These are phyloP conservation scores for Leptographium radiaticola DNA, from an alignment of 2,329 filamentous ascomycete species.

Conservation along the genomic window DNA sequence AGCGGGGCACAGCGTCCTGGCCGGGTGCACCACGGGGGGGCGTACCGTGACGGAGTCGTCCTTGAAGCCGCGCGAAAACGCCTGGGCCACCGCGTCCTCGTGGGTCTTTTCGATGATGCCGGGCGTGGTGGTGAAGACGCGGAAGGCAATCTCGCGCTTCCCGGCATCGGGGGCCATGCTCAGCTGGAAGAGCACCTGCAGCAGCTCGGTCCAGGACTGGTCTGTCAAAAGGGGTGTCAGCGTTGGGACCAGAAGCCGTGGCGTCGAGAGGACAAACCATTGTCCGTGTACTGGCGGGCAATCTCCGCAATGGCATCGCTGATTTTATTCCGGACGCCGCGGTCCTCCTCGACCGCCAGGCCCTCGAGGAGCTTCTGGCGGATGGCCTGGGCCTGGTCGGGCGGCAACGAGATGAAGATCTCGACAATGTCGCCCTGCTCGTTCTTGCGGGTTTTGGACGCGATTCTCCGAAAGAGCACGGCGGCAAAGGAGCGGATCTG, in stretches of 20 bases:
- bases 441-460: slow-evolving; percentile 75
- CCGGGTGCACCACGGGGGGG: too few relatives aligned
- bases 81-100: slow-evolving; percentile 74
- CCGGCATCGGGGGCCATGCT: slow-evolving; percentile 75
- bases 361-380: slow-evolving; percentile 72
- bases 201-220: slow-evolving; percentile 78
- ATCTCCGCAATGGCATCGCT: slow-evolving; percentile 96
- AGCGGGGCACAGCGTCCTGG: neutral
- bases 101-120: slow-evolving; percentile 94
- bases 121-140: slow-evolving; percentile 89
- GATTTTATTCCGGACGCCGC: slow-evolving; percentile 80
- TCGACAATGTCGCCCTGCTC: slow-evolving; percentile 61
- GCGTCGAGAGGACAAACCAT: slow-evolving; percentile 45
- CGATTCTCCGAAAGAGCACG: slow-evolving; percentile 87
- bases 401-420: slow-evolving; percentile 68
- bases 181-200: slow-evolving; percentile 74
- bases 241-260: neutral
- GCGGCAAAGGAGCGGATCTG: slow-evolving; percentile 88
- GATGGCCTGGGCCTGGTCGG: slow-evolving; percentile 64
- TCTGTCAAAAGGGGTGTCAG: slow-evolving; percentile 31
- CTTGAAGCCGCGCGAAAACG: slow-evolving; percentile 85
- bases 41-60: slow-evolving; percentile 69
- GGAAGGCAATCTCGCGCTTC: slow-evolving; percentile 83
- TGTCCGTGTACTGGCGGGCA: slow-evolving; percentile 87
- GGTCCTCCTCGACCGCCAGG: slow-evolving; percentile 58